These are phyloP conservation scores for Staphylotrichum longicolle DNA, from an alignment of 495 filamentous ascomycete genomes.

Conservation along the genomic window DNA sequence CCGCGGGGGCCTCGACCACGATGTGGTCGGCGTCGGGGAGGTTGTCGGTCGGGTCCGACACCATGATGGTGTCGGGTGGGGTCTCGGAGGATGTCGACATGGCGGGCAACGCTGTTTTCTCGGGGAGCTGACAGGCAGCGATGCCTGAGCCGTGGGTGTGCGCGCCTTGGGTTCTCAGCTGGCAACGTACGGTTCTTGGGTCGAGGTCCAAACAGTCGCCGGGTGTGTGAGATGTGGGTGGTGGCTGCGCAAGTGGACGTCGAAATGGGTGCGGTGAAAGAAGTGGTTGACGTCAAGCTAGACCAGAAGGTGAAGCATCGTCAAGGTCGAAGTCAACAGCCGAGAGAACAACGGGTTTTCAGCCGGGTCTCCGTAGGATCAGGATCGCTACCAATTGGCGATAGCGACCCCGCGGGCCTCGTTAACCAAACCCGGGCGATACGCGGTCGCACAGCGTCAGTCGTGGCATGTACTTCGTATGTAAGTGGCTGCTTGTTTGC, in stretches of 20 bases:
- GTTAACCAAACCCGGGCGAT: background rate
- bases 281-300: too few relatives aligned
- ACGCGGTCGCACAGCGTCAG: background rate
- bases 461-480: too few relatives aligned
- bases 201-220: too few relatives aligned
- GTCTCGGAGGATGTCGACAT: conserved; percentile 47
- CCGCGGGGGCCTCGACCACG: conserved; percentile 35
- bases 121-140: background rate
- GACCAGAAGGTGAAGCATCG: too few relatives aligned
- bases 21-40: conserved; percentile 31
- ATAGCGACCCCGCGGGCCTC: background rate
- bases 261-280: too few relatives aligned
- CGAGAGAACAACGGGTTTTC: background rate
- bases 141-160: background rate
- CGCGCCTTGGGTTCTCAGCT: background rate
- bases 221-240: too few relatives aligned
- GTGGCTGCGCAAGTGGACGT: too few relatives aligned
- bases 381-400: background rate
- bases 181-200: too few relatives aligned
- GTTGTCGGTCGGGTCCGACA: conserved; percentile 36
- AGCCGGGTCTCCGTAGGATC: background rate
- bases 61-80: conserved; percentile 38
- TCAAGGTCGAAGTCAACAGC: too few relatives aligned
- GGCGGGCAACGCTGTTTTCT: background rate
- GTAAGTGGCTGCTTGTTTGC: background rate